Conservation (phyloP, 345 rosid genomes). For the Iberis pinnata region DNA sequence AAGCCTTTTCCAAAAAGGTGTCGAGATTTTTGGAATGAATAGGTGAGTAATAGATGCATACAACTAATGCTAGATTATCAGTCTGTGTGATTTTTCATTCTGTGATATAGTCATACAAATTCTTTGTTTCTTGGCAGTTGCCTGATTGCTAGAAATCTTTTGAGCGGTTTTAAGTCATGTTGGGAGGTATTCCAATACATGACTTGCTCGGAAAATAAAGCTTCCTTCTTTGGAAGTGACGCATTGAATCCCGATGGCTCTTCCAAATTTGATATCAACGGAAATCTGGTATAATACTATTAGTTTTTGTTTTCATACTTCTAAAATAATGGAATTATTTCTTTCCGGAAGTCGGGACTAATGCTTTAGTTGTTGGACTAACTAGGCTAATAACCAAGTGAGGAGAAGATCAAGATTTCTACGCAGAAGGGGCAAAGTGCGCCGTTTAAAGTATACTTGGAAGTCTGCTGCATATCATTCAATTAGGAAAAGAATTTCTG, state of each 20-base stretch:
- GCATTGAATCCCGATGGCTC: constrained; percentile 69
- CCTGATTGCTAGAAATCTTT: constrained; percentile 82
- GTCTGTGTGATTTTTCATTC: neutral
- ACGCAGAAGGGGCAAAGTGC: constrained; percentile 92
- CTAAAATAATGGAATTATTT: neutral
- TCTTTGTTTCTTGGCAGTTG: constrained; percentile 50
- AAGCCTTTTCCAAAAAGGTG: constrained; percentile 83
- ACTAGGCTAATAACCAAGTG: constrained; percentile 66
- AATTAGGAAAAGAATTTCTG: constrained; percentile 79
- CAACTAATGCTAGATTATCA: neutral
- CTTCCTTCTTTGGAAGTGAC: constrained; percentile 52
- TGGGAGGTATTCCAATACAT: constrained; percentile 86
- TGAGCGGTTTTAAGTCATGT: constrained; percentile 86
- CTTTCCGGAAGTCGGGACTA: constrained; percentile 1
- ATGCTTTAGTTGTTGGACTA: constrained; percentile 19
- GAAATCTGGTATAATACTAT: constrained; percentile 51
- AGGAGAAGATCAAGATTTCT: constrained; percentile 92
- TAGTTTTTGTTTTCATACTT: constrained; percentile 2
- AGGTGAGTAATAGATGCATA: constrained; percentile 45
- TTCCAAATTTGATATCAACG: constrained; percentile 71
- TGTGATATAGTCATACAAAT: neutral
- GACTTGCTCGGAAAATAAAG: constrained; percentile 59
- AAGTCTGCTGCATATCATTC: constrained; percentile 99
- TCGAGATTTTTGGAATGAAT: constrained; percentile 91
- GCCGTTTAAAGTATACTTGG: constrained; percentile 98